A percentile compares a stretch with the other conserved stretches of the same genome.
Evolutionary conservation across 768 basidiomycete genomes (phyloP).

Genomic region (Mycena maculata): DNA sequence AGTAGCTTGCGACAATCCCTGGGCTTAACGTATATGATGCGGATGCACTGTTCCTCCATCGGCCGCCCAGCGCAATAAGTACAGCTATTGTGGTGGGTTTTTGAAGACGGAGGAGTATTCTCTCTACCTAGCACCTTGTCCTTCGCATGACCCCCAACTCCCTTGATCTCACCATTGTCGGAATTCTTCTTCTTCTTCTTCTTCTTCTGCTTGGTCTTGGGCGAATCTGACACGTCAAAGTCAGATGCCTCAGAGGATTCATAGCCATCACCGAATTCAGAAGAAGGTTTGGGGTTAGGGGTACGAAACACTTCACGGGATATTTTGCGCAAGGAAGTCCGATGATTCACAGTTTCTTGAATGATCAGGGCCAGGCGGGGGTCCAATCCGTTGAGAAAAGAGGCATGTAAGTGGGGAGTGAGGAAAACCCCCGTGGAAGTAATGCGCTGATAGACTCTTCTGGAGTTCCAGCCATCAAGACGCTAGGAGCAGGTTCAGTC

Average conservation of each 20-base stretch:
- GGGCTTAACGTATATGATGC: background rate
- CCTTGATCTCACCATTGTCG: too few relatives aligned
- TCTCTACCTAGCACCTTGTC: too few relatives aligned
- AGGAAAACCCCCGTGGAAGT: background rate
- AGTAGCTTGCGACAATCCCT: background rate
- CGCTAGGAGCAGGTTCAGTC: background rate
- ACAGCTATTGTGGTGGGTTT: background rate
- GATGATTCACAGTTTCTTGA: background rate
- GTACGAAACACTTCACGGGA: background rate
- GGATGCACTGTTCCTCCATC: background rate
- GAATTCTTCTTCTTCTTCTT: too few relatives aligned
- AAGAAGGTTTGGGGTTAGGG: too few relatives aligned
- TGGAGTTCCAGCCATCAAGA: background rate
- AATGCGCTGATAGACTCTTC: background rate
- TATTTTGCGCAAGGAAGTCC: background rate
- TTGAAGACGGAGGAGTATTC: background rate
- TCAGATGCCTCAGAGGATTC: too few relatives aligned
- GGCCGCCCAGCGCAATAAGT: background rate
- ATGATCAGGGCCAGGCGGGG: background rate
- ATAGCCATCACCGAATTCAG: too few relatives aligned
- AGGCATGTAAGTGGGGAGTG: background rate
- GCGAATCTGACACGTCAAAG: too few relatives aligned
- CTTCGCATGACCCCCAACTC: too few relatives aligned
- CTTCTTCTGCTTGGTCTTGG: too few relatives aligned
- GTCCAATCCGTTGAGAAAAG: background rate